These are phyloP conservation scores for Glutinoglossum americanum DNA, from an alignment of 495 filamentous ascomycete genomes.

Conservation along the genomic window DNA sequence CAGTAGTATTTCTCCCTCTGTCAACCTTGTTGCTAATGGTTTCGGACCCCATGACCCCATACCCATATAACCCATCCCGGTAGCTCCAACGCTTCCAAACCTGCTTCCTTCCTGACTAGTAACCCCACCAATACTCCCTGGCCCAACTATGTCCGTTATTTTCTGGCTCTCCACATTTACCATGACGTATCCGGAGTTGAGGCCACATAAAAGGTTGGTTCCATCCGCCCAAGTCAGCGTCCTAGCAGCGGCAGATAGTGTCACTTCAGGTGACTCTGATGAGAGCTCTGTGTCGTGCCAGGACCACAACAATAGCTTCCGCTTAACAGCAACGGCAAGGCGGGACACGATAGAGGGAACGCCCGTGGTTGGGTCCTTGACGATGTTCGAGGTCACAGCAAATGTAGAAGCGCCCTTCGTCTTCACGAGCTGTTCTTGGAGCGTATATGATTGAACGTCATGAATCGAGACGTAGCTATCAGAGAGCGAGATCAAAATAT, in stretches of 20 bases:
- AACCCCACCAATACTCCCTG: slow-evolving; percentile 50
- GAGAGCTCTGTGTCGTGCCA: slow-evolving; percentile 89
- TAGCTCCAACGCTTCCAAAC: slow-evolving; percentile 44
- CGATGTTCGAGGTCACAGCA: slow-evolving; percentile 83
- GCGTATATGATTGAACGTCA: slow-evolving; percentile 63
- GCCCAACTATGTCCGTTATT: slow-evolving; percentile 55
- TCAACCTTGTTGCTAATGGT: slow-evolving; percentile 62
- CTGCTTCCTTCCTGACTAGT: slow-evolving; percentile 37
- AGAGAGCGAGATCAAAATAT: slow-evolving; percentile 70
- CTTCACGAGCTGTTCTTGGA: slow-evolving; percentile 55
- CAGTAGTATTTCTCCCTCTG: slow-evolving; percentile 64
- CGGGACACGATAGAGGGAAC: slow-evolving; percentile 80
- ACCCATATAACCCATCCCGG: slow-evolving; percentile 87
- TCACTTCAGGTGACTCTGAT: slow-evolving; percentile 49
- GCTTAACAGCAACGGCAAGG: slow-evolving; percentile 77
- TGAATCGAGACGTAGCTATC: slow-evolving; percentile 75
- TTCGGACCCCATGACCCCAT: slow-evolving; percentile 78
- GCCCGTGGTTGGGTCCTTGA: slow-evolving; percentile 65
- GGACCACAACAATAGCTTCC: slow-evolving; percentile 72
- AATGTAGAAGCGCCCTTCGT: slow-evolving; percentile 80
- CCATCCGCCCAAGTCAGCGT: slow-evolving; percentile 78
- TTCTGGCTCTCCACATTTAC: slow-evolving; percentile 57
- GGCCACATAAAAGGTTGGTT: slow-evolving; percentile 63
- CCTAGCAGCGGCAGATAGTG: slow-evolving; percentile 56
- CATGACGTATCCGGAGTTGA: slow-evolving; percentile 72